Evolutionary conservation across 192 early-diverging fungal genomes (phyloP).

Genomic region (Phycomyces blakesleeanus): DNA sequence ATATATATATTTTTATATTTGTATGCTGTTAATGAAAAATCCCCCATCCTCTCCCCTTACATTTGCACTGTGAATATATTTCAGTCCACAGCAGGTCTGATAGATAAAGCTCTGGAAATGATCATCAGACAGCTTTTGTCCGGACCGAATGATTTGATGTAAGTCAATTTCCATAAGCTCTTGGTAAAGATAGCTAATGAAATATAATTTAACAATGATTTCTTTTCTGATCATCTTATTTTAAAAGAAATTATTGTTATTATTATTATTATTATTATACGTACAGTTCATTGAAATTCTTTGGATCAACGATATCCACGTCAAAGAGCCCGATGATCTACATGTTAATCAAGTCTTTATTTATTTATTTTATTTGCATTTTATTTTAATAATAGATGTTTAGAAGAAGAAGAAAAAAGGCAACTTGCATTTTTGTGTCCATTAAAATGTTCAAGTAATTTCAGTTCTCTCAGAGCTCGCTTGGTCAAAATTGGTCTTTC

Average conservation of each 20-base stretch:
- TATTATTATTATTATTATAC: too few species aligned
- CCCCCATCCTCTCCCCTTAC: neutral
- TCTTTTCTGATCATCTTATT: too few species aligned
- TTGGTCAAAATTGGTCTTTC: conserved; percentile 90
- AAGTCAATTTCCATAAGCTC: conserved; percentile 90
- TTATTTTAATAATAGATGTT: too few species aligned
- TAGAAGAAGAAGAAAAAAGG: too few species aligned
- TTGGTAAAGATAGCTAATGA: conserved; percentile 48
- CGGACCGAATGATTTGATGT: conserved; percentile 84
- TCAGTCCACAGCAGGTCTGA: conserved; percentile 83
- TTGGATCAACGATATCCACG: conserved; percentile 67
- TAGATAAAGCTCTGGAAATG: conserved; percentile 92
- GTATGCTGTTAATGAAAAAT: neutral
- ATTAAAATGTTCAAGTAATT: conserved; percentile 90
- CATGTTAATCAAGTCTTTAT: neutral
- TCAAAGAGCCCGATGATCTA: conserved; percentile 78
- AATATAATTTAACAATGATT: neutral
- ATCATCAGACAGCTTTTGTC: conserved; percentile 75
- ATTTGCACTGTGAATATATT: conserved; percentile 91
- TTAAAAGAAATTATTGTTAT: too few species aligned
- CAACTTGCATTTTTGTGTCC: conserved; percentile 88
- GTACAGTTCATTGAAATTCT: conserved; percentile 74
- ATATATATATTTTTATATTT: too few species aligned
- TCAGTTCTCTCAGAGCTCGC: conserved; percentile 90
- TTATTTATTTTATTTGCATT: too few species aligned